Evolutionary conservation across 2,329 filamentous ascomycete genomes (phyloP).

Genomic region (Cladophialophora yegresii): DNA sequence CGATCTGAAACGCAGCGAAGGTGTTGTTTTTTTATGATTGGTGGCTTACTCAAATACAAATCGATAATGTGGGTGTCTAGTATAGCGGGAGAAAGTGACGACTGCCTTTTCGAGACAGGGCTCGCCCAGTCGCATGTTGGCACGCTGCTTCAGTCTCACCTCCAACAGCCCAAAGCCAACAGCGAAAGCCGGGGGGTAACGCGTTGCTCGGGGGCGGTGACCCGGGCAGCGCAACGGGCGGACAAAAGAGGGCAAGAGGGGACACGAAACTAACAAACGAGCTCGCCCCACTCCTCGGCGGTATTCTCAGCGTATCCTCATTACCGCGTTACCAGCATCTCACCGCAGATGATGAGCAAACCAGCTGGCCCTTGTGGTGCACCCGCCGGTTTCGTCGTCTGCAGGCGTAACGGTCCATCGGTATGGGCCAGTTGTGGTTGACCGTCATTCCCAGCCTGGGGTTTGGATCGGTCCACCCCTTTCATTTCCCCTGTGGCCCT

Average conservation of each 20-base stretch:
- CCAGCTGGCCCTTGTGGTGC: not conserved
- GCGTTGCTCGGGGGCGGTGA: slow-evolving; percentile 6
- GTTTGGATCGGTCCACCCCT: slow-evolving; percentile 3
- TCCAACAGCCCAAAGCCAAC: not conserved
- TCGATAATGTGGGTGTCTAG: not conserved
- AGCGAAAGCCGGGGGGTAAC: not conserved
- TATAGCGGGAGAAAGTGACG: not conserved
- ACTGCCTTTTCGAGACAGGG: not conserved
- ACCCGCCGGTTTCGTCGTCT: slow-evolving; percentile 25
- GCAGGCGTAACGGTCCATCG: slow-evolving; percentile 26
- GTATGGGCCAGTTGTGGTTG: slow-evolving; percentile 9
- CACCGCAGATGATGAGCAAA: slow-evolving; percentile 23
- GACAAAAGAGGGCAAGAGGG: not conserved
- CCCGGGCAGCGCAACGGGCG: not conserved
- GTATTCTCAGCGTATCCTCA: not conserved
- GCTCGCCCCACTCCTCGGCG: slow-evolving; percentile 3
- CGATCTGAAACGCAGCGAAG: slow-evolving; percentile 3
- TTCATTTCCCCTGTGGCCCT: slow-evolving; percentile 16
- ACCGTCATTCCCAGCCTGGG: not conserved
- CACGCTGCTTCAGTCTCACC: not conserved
- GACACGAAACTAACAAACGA: slow-evolving; percentile 15
- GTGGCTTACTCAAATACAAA: not conserved
- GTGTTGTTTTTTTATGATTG: not conserved
- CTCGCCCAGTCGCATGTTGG: not conserved
- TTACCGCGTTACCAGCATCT: slow-evolving; percentile 17